Evolutionary conservation across 257 asterid species (phyloP), one percentile per base, ranked within the genome.

Genomic region (Fraxinus excelsior): DNA sequence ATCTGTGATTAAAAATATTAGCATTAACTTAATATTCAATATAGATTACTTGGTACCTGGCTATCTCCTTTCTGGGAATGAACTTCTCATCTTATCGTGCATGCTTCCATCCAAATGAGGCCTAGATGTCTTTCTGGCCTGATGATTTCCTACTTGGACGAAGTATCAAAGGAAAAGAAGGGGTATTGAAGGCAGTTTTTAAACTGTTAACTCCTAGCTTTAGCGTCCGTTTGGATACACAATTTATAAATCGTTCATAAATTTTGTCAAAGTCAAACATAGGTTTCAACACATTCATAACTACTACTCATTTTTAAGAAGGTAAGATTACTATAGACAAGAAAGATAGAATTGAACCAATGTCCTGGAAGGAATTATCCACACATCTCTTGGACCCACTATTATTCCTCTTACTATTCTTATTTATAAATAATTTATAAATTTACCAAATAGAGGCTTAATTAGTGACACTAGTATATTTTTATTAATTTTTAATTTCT

Each of bases 111-210:
- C 65, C n/a, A 46, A 9, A 46, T 6, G 65, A 56, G 28, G 65
- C 65, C 65, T 5, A 56, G 65, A 56, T 56, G 26, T 56, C 65
- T n/a, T 23, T 18, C 65, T 70, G 58, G n/a, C 26, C 71, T 11
- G 10, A 35, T 38, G 26, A 42, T 34, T 91, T 68, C 35, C 44
- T 42, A 70, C 66, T 26, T 34, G 67, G 19, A 71, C 65, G 65
- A 46, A 64, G 25, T 21, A 26, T 28, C 6, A 0, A 21, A 67
- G 10, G 32, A 29, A 72, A 16, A 74, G 25, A 10, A 60, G 58
- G 40, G 40, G 29, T 40, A 21, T 49, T 62, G 32, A 16, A 21
- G 70, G 67, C 6, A 28, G n/a, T n/a, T 31, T 10, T 69, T 37
- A 28, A 42, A 2, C 19, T n/a, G 66, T 58, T 58, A 7, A 5